A percentile compares a stretch with the other conserved stretches of the same genome.
phyloP scores from a whole-genome alignment of 73 alveolate species.

The Tetrahymena elliotti region DNA sequence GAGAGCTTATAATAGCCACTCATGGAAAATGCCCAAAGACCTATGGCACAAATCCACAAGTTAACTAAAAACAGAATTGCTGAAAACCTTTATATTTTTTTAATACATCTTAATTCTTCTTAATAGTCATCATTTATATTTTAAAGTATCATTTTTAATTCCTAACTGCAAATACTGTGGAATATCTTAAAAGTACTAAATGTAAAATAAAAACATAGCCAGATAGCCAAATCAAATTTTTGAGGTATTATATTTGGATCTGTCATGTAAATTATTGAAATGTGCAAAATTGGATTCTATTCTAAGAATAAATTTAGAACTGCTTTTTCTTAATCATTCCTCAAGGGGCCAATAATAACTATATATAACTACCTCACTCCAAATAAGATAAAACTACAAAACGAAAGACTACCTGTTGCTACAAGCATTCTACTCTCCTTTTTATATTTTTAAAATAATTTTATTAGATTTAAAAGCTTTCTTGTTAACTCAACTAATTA shows the following conservation, averaged over 20 bases:
- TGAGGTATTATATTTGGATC: background rate
- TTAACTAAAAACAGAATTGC: background rate
- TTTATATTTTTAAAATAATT: background rate
- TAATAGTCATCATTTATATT: background rate
- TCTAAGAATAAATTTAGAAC: background rate
- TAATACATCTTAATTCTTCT: background rate
- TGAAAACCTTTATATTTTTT: background rate
- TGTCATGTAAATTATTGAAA: background rate
- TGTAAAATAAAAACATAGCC: background rate
- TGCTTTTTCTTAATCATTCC: background rate
- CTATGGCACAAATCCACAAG: background rate
- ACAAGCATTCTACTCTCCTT: background rate
- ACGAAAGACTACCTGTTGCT: background rate
- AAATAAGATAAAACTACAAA: background rate
- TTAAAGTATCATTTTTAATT: background rate
- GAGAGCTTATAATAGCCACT: background rate
- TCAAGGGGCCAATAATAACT: background rate
- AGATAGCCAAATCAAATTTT: background rate
- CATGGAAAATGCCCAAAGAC: background rate
- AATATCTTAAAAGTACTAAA: background rate
- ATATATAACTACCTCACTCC: background rate
- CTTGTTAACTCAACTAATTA: too few relatives aligned
- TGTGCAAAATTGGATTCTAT: background rate
- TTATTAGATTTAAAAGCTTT: too few relatives aligned
- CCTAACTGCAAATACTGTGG: background rate